phyloP scores from a whole-genome alignment of 2,329 filamentous ascomycete species.

The Ophiostoma himal-ulmi region DNA sequence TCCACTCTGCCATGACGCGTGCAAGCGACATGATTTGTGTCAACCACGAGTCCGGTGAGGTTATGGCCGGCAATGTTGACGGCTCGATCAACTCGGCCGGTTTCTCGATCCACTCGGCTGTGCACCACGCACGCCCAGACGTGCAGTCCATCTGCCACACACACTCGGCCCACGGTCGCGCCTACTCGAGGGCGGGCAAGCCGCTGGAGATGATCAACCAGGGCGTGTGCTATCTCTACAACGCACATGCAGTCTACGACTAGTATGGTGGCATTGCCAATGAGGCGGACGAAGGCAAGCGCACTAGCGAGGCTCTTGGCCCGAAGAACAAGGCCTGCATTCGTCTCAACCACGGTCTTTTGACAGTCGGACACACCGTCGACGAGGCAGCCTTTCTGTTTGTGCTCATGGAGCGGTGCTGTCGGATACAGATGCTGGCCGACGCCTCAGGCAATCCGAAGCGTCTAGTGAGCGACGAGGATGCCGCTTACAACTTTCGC shows the following conservation, averaged over 20 bases:
- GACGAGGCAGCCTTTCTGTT: slow-evolving; percentile 60
- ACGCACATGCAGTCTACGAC: slow-evolving; percentile 51
- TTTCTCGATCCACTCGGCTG: slow-evolving; percentile 53
- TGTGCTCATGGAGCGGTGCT: slow-evolving; percentile 58
- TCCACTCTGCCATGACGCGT: slow-evolving; percentile 53
- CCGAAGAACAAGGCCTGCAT: slow-evolving; percentile 49
- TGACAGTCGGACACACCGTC: slow-evolving; percentile 55
- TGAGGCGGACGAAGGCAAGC: slow-evolving; percentile 48
- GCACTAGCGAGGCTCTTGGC: slow-evolving; percentile 40
- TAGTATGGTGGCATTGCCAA: slow-evolving; percentile 57
- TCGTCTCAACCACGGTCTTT: slow-evolving; percentile 55
- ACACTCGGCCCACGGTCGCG: slow-evolving; percentile 50
- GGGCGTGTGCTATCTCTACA: slow-evolving; percentile 51
- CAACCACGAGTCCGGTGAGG: slow-evolving; percentile 45
- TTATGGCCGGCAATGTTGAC: slow-evolving; percentile 44
- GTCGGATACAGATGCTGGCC: slow-evolving; percentile 56
- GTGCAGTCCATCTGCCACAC: slow-evolving; percentile 54
- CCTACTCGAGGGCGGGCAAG: slow-evolving; percentile 50
- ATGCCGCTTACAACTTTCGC: slow-evolving; percentile 31
- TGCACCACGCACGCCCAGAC: slow-evolving; percentile 52
- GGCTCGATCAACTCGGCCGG: slow-evolving; percentile 50
- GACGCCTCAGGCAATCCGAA: slow-evolving; percentile 41
- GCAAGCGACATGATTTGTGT: slow-evolving; percentile 54
- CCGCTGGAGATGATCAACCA: slow-evolving; percentile 57
- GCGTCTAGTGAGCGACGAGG: slow-evolving; percentile 34